These are phyloP conservation scores for Penicillium sp. DNA, from an alignment of 2,329 filamentous ascomycete genomes.

Conservation along the genomic window DNA sequence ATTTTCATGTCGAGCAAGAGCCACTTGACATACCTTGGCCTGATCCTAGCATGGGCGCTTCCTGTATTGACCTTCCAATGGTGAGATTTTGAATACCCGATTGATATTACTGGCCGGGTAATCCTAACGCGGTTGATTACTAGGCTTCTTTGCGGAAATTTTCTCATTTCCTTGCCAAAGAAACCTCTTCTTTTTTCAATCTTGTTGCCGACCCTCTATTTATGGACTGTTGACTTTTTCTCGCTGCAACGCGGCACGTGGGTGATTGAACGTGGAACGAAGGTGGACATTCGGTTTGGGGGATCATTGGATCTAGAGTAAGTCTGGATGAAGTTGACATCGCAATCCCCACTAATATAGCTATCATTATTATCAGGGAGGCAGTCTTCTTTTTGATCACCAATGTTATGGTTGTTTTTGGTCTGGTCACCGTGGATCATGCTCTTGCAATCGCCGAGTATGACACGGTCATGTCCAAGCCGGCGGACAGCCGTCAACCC, in stretches of 20 bases:
- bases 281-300: conserved; percentile 57
- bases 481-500: background rate
- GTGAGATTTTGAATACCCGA: conserved; percentile 29
- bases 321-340: conserved; percentile 1
- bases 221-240: conserved; percentile 70
- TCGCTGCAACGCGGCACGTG: conserved; percentile 68
- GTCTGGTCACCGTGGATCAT: conserved; percentile 67
- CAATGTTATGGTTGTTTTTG: conserved; percentile 68
- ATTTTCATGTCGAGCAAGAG: background rate
- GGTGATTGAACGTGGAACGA: conserved; percentile 67
- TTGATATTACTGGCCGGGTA: background rate
- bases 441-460: conserved; percentile 61
- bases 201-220: conserved; percentile 62
- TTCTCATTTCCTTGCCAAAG: background rate
- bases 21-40: conserved; percentile 59
- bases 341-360: background rate
- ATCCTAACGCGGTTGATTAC: conserved; percentile 44
- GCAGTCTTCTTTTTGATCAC: conserved; percentile 71
- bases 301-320: conserved; percentile 67
- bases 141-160: background rate
- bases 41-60: conserved; percentile 68
- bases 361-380: conserved; percentile 48
- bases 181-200: conserved; percentile 52
- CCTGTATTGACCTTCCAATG: conserved; percentile 65
- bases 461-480: background rate